These are phyloP conservation scores for Senecio squalidus DNA, from an alignment of 140 eudicot genomes.

Conservation along the genomic window DNA sequence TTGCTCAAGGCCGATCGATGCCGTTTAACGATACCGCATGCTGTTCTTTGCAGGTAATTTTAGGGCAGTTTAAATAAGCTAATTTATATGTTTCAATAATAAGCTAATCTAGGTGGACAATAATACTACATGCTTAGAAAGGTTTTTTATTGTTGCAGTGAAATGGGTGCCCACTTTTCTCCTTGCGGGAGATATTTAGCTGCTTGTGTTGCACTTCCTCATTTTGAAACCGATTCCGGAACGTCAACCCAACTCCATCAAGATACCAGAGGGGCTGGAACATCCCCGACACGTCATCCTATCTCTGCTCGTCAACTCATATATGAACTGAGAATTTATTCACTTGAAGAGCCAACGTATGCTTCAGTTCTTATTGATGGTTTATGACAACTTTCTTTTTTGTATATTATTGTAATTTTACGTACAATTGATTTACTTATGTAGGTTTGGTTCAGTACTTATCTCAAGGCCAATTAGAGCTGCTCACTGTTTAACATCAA, in stretches of 20 bases:
- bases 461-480: slow-evolving; percentile 92
- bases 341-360: slow-evolving; percentile 88
- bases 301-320: slow-evolving; percentile 78
- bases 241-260: slow-evolving; percentile 45
- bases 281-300: slow-evolving; percentile 98
- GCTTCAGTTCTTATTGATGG: neutral
- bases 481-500: slow-evolving; percentile 97
- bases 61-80: too few relatives aligned
- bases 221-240: slow-evolving; percentile 66
- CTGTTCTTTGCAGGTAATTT: slow-evolving; percentile 92
- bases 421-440: slow-evolving; percentile 11
- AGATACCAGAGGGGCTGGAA: slow-evolving; percentile 58
- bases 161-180: slow-evolving; percentile 99
- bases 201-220: slow-evolving; percentile 94
- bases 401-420: slow-evolving; percentile 3
- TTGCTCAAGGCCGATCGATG: slow-evolving; percentile 62
- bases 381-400: neutral
- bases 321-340: slow-evolving; percentile 92
- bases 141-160: slow-evolving; percentile 50
- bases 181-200: slow-evolving; percentile 98
- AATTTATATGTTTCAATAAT: too few relatives aligned
- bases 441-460: slow-evolving; percentile 83
- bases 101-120: too few relatives aligned
- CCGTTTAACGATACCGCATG: slow-evolving; percentile 86
- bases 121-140: neutral